Evolutionary conservation across 2,329 filamentous ascomycete species (phyloP).

Genomic region (Dryadomyces sulphureus): DNA sequence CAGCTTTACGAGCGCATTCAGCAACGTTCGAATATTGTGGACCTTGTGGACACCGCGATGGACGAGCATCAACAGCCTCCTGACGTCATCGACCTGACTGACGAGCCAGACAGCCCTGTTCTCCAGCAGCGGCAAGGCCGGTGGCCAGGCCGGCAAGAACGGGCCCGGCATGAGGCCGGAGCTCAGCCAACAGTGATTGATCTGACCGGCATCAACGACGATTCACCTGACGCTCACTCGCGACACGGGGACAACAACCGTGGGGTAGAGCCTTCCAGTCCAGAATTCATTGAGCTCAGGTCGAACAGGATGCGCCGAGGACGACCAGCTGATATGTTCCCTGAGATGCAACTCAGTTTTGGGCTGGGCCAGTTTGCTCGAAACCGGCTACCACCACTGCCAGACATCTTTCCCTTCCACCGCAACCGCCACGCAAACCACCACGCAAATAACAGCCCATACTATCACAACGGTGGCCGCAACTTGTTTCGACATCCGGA

Average conservation of each 20-base stretch:
- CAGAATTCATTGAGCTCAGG: neutral
- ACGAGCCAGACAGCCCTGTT: constrained; percentile 31
- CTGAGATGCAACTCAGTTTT: neutral
- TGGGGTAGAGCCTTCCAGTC: neutral
- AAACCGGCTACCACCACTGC: neutral
- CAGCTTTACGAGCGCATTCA: neutral
- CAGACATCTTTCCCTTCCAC: neutral
- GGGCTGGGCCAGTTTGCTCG: constrained; percentile 1
- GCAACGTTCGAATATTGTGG: neutral
- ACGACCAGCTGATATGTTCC: neutral
- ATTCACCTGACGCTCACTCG: neutral
- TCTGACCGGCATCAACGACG: constrained; percentile 35
- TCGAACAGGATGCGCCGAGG: neutral
- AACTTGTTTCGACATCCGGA: neutral
- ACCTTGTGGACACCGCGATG: neutral
- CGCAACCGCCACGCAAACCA: neutral
- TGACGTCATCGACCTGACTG: constrained; percentile 33
- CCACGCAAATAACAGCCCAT: neutral
- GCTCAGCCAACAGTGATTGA: constrained; percentile 29
- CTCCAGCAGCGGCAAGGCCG: constrained; percentile 10
- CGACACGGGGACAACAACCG: neutral
- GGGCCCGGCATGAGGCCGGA: constrained; percentile 9
- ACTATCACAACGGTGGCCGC: neutral
- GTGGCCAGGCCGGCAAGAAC: neutral
- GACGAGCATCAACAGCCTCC: neutral